Conservation (phyloP, 257 asterid species). For the Echium plantagineum region DNA sequence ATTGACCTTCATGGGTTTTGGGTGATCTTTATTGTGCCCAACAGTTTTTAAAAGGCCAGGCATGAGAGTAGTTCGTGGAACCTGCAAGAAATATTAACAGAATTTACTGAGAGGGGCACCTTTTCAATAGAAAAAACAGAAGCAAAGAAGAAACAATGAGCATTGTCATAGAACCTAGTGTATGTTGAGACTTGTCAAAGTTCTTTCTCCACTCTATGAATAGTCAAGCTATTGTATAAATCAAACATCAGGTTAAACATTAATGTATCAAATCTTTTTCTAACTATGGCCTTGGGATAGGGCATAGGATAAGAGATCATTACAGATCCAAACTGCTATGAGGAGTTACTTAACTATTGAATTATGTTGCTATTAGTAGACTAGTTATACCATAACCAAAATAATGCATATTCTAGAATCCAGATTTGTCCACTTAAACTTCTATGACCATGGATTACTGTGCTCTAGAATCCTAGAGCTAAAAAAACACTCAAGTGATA, state of each 20-base stretch:
- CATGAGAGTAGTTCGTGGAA: slow-evolving; percentile 77
- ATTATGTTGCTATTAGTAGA: too few species aligned
- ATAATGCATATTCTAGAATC: too few species aligned
- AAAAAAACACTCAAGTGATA: too few species aligned
- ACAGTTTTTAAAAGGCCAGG: slow-evolving; percentile 69
- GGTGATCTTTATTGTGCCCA: slow-evolving; percentile 82
- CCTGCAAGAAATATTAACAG: slow-evolving; percentile 32
- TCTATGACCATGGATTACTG: too few species aligned
- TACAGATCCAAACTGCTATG: too few species aligned
- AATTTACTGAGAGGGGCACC: not conserved
- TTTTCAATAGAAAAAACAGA: not conserved
- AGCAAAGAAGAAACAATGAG: not conserved
- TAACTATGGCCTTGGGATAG: too few species aligned
- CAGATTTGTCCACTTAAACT: too few species aligned
- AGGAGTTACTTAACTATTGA: too few species aligned
- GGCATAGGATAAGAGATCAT: too few species aligned
- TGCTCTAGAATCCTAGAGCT: too few species aligned
- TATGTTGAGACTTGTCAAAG: not conserved
- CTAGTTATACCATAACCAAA: too few species aligned
- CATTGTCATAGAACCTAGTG: not conserved
- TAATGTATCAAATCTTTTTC: too few species aligned
- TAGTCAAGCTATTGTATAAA: not conserved
- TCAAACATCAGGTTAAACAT: not conserved
- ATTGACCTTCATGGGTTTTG: slow-evolving; percentile 81
- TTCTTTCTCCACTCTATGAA: not conserved